Evolutionary conservation across 2,329 filamentous ascomycete genomes (phyloP).

Genomic region (Paecilomyces variotii): DNA sequence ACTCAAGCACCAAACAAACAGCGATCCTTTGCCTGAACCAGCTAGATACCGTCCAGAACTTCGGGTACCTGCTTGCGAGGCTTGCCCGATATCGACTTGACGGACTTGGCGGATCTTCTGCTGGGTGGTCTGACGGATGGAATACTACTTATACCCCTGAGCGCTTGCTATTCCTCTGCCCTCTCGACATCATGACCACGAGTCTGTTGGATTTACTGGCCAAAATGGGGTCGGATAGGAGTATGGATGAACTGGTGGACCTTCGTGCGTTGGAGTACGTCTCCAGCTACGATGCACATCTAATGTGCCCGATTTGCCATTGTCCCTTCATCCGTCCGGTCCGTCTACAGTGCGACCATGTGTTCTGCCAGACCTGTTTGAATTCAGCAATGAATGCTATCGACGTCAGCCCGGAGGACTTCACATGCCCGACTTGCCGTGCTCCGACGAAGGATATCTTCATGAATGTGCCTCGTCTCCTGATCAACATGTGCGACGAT

Average conservation of each 20-base stretch:
- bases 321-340: conserved; percentile 54
- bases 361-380: conserved; percentile 55
- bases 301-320: conserved; percentile 58
- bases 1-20: conserved; percentile 9
- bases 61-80: not conserved
- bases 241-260: conserved; percentile 38
- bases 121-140: not conserved
- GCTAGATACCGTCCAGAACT: not conserved
- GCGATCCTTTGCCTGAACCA: conserved; percentile 7
- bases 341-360: conserved; percentile 54
- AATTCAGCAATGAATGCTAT: conserved; percentile 38
- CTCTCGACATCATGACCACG: conserved; percentile 23
- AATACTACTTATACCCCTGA: not conserved
- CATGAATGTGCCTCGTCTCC: conserved; percentile 44
- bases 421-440: conserved; percentile 52
- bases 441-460: conserved; percentile 32
- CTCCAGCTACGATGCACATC: conserved; percentile 48
- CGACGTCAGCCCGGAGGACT: conserved; percentile 22
- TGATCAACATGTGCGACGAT: conserved; percentile 56
- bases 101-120: not conserved
- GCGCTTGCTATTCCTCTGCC: not conserved
- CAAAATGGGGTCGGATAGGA: conserved; percentile 20
- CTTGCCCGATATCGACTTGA: not conserved
- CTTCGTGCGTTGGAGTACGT: conserved; percentile 52
- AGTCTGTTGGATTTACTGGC: conserved; percentile 23